Percentiles rank a stretch among this genome's conserved stretches.
Evolutionary conservation across 1,139 yeast genomes (phyloP).

Genomic region (Taphrina confusa): DNA sequence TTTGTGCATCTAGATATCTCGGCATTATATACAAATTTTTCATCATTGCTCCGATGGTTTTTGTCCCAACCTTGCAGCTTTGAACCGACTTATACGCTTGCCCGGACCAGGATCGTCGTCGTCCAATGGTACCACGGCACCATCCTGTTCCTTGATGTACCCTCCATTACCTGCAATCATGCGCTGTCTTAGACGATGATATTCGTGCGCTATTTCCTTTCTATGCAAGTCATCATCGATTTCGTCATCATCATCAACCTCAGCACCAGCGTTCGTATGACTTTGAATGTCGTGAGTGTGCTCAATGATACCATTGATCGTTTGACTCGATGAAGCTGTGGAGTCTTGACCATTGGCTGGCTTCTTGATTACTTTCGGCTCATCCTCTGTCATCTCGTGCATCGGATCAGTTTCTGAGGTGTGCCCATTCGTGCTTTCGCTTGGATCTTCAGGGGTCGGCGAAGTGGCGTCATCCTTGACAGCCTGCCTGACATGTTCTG

Average conservation of each 20-base stretch:
- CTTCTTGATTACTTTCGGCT: not conserved
- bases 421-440: not conserved
- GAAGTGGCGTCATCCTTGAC: constrained; percentile 14
- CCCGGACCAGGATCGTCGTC: constrained; percentile 23
- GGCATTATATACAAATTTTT: too few species aligned
- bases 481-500: constrained; percentile 4
- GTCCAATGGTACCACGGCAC: constrained; percentile 17
- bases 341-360: not conserved
- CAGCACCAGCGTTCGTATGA: not conserved
- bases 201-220: constrained; percentile 30
- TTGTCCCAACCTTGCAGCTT: constrained; percentile 25
- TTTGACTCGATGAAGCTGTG: not conserved
- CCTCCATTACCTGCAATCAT: constrained; percentile 24
- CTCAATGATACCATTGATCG: constrained; percentile 12
- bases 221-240: constrained; percentile 25
- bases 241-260: not conserved
- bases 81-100: constrained; percentile 27
- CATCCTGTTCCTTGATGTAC: constrained; percentile 27
- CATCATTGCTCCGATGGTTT: not conserved
- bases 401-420: not conserved
- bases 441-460: constrained; percentile 1
- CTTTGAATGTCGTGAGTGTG: not conserved
- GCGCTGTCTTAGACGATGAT: constrained; percentile 29
- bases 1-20: too few species aligned
- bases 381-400: not conserved